Evolutionary conservation across 2,329 filamentous ascomycete species (phyloP).

Genomic region (Alternaria angustiovoidea): DNA sequence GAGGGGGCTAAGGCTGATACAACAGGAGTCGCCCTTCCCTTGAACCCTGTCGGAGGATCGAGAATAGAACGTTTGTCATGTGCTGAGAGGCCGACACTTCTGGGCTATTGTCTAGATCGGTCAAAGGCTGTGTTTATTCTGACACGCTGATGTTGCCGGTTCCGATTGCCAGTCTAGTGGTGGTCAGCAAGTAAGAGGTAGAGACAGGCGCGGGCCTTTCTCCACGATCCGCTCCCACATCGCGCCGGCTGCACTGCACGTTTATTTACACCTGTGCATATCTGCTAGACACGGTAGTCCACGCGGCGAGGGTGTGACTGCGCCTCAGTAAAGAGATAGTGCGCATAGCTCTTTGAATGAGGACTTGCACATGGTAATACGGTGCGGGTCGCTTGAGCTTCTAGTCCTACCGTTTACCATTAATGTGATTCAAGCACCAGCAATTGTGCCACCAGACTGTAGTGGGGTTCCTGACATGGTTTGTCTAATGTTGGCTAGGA

Average conservation of each 20-base stretch:
- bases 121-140: slow-evolving; percentile 10
- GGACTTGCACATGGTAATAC: slow-evolving; percentile 36
- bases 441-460: slow-evolving; percentile 24
- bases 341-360: slow-evolving; percentile 4
- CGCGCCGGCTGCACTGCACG: slow-evolving; percentile 52
- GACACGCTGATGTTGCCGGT: slow-evolving; percentile 10
- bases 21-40: slow-evolving; percentile 18
- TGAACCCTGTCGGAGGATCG: slow-evolving; percentile 18
- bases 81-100: slow-evolving; percentile 9
- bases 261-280: slow-evolving; percentile 52
- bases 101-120: slow-evolving; percentile 17
- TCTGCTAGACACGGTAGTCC: slow-evolving; percentile 40
- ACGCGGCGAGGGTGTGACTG: slow-evolving; percentile 47
- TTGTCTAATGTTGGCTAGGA: slow-evolving; percentile 15
- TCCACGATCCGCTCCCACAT: slow-evolving; percentile 51
- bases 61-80: slow-evolving; percentile 20
- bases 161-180: slow-evolving; percentile 28
- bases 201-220: slow-evolving; percentile 42
- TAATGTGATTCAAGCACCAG: slow-evolving; percentile 22
- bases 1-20: slow-evolving; percentile 32
- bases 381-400: slow-evolving; percentile 38
- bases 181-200: slow-evolving; percentile 49
- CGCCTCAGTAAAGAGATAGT: slow-evolving; percentile 22
- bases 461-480: slow-evolving; percentile 26
- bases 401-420: slow-evolving; percentile 29